A percentile compares a stretch with the other conserved stretches of the same genome.
Conservation (phyloP, 257 asterid species). For the Rauvolfia tetraphylla region DNA sequence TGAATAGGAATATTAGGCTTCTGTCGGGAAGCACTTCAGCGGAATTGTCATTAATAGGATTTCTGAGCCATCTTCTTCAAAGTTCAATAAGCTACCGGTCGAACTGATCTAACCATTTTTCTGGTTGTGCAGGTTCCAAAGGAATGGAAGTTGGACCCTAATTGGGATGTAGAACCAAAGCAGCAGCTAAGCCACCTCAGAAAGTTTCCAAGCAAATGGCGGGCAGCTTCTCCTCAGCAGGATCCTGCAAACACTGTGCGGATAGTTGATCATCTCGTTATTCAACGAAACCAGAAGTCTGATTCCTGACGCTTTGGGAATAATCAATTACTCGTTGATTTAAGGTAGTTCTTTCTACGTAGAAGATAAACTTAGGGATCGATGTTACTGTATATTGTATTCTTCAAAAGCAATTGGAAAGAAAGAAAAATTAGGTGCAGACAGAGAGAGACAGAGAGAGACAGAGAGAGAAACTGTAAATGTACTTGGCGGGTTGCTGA, state of each 20-base stretch:
- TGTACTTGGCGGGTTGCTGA: background rate
- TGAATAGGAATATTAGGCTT: background rate
- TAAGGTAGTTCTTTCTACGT: background rate
- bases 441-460: too few relatives aligned
- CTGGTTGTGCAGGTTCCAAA: conserved; percentile 69
- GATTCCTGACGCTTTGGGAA: conserved; percentile 30
- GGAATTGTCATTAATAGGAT: background rate
- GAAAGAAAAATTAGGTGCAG: background rate
- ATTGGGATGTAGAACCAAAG: conserved; percentile 72
- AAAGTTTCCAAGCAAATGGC: conserved; percentile 90
- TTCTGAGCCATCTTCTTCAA: background rate
- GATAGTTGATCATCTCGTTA: conserved; percentile 73
- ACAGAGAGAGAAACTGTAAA: background rate
- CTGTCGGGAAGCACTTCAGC: background rate
- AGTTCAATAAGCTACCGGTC: background rate
- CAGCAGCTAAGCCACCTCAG: conserved; percentile 52
- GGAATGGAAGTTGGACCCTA: conserved; percentile 92
- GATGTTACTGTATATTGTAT: background rate
- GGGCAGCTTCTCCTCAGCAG: conserved; percentile 56
- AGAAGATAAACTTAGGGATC: background rate
- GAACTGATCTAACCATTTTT: background rate
- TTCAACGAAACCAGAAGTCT: conserved; percentile 46
- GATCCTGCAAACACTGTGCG: conserved; percentile 73
- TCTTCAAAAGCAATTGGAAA: background rate
- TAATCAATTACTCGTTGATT: conserved; percentile 54